Percentiles rank a stretch among this genome's conserved stretches.
phyloP scores from a whole-genome alignment of 202 grass and related monocot genomes.

The Setaria viridis region DNA sequence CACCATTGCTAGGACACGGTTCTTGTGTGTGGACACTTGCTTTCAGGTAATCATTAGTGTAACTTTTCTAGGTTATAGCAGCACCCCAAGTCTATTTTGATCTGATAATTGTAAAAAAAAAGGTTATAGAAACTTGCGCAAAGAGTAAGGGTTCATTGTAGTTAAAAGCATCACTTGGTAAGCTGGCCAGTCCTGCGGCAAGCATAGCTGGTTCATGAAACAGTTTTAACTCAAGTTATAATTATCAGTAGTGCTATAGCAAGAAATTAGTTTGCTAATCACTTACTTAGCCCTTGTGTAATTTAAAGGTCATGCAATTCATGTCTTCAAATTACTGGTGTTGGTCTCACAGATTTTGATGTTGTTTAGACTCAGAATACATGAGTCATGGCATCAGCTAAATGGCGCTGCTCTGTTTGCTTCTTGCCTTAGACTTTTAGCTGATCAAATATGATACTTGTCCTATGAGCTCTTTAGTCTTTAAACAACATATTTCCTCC shows the following conservation, averaged over 20 bases:
- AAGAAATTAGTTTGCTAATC: constrained; percentile 6
- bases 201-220: background rate
- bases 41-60: constrained; percentile 70
- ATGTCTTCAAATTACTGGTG: constrained; percentile 32
- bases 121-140: background rate
- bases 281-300: constrained; percentile 15
- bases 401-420: background rate
- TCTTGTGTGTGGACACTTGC: constrained; percentile 94
- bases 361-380: background rate
- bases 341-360: background rate
- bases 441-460: background rate
- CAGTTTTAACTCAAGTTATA: constrained; percentile 19
- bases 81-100: constrained; percentile 10
- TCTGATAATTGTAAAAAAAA: constrained; percentile 2
- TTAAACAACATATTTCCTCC: background rate
- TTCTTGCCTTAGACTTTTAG: background rate
- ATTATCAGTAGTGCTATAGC: background rate
- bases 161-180: constrained; percentile 20
- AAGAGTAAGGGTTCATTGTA: constrained; percentile 20
- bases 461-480: constrained; percentile 12
- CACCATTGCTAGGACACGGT: constrained; percentile 80
- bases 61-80: constrained; percentile 16
- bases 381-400: background rate
- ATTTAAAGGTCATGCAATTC: constrained; percentile 1
- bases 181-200: background rate